Percentiles rank a stretch among this genome's conserved stretches.
phyloP scores from a whole-genome alignment of 768 basidiomycete genomes.

The Chalciporus chontae region DNA sequence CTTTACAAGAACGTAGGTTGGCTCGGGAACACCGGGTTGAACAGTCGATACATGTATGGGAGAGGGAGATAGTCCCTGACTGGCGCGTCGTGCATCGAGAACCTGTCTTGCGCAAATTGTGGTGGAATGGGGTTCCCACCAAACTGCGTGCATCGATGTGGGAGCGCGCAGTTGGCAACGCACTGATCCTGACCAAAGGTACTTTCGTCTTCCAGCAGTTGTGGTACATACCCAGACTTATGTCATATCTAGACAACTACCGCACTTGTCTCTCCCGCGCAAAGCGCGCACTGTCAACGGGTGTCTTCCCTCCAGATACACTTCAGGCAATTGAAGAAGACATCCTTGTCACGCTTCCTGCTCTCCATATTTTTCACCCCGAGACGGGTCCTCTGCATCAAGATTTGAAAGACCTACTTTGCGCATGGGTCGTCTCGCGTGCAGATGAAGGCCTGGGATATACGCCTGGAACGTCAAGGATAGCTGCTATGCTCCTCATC shows the following conservation, averaged over 20 bases:
- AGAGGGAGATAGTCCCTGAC: slow-evolving; percentile 75
- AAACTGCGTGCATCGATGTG: slow-evolving; percentile 78
- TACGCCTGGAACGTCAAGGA: slow-evolving; percentile 59
- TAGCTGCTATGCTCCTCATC: slow-evolving; percentile 84
- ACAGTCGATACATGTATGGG: slow-evolving; percentile 71
- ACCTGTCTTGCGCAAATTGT: slow-evolving; percentile 61
- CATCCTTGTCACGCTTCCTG: slow-evolving; percentile 67
- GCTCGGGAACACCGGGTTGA: slow-evolving; percentile 67
- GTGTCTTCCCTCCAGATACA: slow-evolving; percentile 62
- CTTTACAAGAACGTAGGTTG: slow-evolving; percentile 57
- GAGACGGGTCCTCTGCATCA: slow-evolving; percentile 75
- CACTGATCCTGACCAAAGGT: slow-evolving; percentile 81
- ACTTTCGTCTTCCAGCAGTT: slow-evolving; percentile 8
- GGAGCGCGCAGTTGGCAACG: slow-evolving; percentile 83
- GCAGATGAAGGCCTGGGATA: slow-evolving; percentile 83
- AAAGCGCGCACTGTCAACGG: slow-evolving; percentile 61
- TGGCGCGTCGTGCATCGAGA: slow-evolving; percentile 75
- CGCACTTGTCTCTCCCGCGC: slow-evolving; percentile 70
- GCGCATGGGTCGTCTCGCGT: slow-evolving; percentile 84
- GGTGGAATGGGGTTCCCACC: slow-evolving; percentile 88
- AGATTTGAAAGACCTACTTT: slow-evolving; percentile 80
- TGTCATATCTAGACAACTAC: slow-evolving; percentile 50
- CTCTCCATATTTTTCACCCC: slow-evolving; percentile 75
- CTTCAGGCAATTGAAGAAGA: slow-evolving; percentile 70
- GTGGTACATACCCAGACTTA: slow-evolving; percentile 4